Base-by-base conservation (phyloP, 352 stramenopile genomes). In the Pythium dissotocum region DNA sequence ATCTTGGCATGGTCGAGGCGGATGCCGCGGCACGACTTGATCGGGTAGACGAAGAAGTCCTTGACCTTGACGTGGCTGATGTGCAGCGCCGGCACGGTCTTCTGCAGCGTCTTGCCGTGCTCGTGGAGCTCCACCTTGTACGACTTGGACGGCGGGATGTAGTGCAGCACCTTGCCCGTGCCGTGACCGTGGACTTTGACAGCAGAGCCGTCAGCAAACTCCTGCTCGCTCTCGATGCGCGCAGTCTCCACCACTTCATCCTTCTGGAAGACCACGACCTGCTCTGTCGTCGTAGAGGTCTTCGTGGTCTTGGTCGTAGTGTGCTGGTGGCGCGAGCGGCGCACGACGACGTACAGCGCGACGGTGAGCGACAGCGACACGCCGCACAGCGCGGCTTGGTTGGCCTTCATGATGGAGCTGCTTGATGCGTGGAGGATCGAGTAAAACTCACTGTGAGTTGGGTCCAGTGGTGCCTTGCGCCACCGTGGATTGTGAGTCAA, bases 11-110 rank as follows among this genome's bases (percentile, higher is more conserved):
- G 59, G 1, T 80, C 63, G 6, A 95, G 46, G 3, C 76, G 71
- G n/a, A 91, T 82, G 0, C 82, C 83, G 53, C 69, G 73, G 66
- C 87, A 94, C n/a, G 80, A 91, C 70, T 97, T 95, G 73, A 97
- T 78, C 33, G 89, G 89, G 69, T 95, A 97, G 46, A 97, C 65
- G 63, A 73, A 83, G 9, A 95, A 71, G 1, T 84, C 86, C 1
- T 65, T 71, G 65, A 71, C 58, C 32, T 65, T 71, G 42, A 66
- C 26, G 24, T 67, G 51, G 58, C 65, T 66, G 49, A 71, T 53
- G 52, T 72, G 52, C 21, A 64, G 40, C 59, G 42, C 66, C 36
- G 58, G 26, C 33, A 70, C 56, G 10, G 64, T 70, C 48, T 70
- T 70, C 16, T 61, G 46, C 48, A 57, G 35, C 36, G 88, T 61